A percentile compares a stretch with the other conserved stretches of the same genome.
Evolutionary conservation across 345 rosid species (phyloP).

Genomic region (Pseudoturritis turrita): DNA sequence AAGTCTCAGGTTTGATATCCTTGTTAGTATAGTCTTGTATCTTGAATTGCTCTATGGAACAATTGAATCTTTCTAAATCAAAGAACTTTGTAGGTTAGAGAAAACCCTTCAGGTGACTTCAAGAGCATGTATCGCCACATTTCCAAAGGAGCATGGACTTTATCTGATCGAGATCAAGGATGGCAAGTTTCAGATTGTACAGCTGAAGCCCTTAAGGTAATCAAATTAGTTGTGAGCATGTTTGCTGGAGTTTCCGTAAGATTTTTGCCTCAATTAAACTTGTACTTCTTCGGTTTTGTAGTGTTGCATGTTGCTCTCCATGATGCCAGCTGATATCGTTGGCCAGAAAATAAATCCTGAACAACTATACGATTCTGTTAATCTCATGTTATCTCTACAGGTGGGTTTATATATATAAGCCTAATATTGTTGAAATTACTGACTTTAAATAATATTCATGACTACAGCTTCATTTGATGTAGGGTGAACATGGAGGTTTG

Average conservation of each 20-base stretch:
- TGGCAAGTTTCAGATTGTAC: constrained; percentile 72
- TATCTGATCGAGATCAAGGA: constrained; percentile 55
- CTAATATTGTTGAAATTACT: background rate
- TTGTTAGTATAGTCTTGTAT: background rate
- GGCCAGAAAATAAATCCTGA: constrained; percentile 47
- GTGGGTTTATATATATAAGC: constrained; percentile 21
- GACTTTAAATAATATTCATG: background rate
- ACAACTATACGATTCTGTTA: constrained; percentile 46
- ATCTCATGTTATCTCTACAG: constrained; percentile 52
- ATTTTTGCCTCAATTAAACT: background rate
- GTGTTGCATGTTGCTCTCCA: constrained; percentile 56
- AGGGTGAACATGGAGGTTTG: constrained; percentile 55
- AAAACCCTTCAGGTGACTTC: constrained; percentile 53
- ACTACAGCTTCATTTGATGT: background rate
- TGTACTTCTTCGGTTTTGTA: constrained; percentile 4
- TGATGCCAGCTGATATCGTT: constrained; percentile 55
- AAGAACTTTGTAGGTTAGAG: constrained; percentile 35
- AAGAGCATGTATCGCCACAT: constrained; percentile 51
- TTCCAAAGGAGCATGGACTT: constrained; percentile 61
- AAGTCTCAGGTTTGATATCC: constrained; percentile 49
- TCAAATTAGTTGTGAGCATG: background rate
- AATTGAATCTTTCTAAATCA: background rate
- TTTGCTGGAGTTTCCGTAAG: background rate
- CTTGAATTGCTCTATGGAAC: background rate
- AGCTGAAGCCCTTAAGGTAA: constrained; percentile 56